These are phyloP conservation scores for Citeromyces nyonsensis DNA, from an alignment of 805 yeast species.

Conservation along the genomic window DNA sequence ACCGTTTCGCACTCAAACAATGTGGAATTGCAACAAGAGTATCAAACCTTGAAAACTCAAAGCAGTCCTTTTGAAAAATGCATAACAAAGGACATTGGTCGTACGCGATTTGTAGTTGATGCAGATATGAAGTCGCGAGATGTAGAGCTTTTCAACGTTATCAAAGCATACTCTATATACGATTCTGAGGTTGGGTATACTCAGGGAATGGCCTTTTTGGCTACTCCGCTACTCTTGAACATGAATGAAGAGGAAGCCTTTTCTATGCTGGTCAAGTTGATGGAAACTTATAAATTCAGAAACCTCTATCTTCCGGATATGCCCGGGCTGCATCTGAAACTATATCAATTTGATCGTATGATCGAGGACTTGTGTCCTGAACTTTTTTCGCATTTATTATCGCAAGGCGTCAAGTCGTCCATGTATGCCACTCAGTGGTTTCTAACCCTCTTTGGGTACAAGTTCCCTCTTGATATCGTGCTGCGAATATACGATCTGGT, in stretches of 20 bases:
- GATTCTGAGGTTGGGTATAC: slow-evolving; percentile 95
- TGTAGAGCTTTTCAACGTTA: slow-evolving; percentile 54
- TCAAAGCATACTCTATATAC: slow-evolving; percentile 71
- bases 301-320: slow-evolving; percentile 72
- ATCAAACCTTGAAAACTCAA: slow-evolving; percentile 26
- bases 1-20: slow-evolving; percentile 69
- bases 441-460: slow-evolving; percentile 85
- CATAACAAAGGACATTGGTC: slow-evolving; percentile 66
- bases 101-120: slow-evolving; percentile 69
- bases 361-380: slow-evolving; percentile 65
- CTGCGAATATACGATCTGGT: slow-evolving; percentile 77
- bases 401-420: slow-evolving; percentile 81
- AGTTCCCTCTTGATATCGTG: slow-evolving; percentile 83
- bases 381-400: slow-evolving; percentile 57
- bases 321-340: slow-evolving; percentile 78
- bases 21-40: slow-evolving; percentile 42
- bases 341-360: slow-evolving; percentile 84
- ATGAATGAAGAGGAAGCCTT: slow-evolving; percentile 78
- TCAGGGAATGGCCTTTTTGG: slow-evolving; percentile 93
- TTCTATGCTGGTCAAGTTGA: slow-evolving; percentile 61
- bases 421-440: slow-evolving; percentile 99
- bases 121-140: slow-evolving; percentile 36
- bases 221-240: slow-evolving; percentile 72
- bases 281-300: slow-evolving; percentile 76
- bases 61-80: slow-evolving; percentile 54